phyloP scores from a whole-genome alignment of 1,284 basidiomycete genomes.

The Ganoderma lingzhi region DNA sequence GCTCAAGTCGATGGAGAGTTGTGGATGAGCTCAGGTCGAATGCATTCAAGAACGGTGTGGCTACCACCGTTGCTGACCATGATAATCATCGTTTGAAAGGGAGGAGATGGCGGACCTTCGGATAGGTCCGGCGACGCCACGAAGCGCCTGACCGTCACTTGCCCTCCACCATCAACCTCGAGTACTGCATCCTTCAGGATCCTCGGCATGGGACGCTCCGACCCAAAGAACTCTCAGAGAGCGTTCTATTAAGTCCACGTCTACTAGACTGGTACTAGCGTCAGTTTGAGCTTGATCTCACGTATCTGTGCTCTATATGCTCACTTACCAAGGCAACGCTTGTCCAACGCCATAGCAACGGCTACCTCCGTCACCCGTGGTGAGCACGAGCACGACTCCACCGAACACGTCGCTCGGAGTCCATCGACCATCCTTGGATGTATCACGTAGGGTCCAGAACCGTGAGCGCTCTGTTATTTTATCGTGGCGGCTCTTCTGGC shows the following conservation, averaged over 20 bases:
- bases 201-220: not conserved
- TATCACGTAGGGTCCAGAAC: not conserved
- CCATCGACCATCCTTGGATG: not conserved
- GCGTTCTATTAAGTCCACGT: too few species aligned
- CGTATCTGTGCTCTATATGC: not conserved
- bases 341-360: not conserved
- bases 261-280: not conserved
- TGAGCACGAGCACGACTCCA: not conserved
- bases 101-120: not conserved
- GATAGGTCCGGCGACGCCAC: not conserved
- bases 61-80: not conserved
- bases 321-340: not conserved
- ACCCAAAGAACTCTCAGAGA: too few species aligned
- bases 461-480: not conserved
- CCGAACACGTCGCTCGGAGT: not conserved
- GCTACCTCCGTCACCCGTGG: not conserved
- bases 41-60: not conserved
- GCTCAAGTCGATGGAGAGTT: not conserved
- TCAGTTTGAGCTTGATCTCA: not conserved
- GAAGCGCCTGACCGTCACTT: not conserved
- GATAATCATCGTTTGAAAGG: not conserved
- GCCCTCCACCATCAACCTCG: not conserved
- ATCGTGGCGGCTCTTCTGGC: not conserved
- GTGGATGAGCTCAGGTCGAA: not conserved
- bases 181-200: not conserved